phyloP scores from a whole-genome alignment of 2,329 filamentous ascomycete genomes.

The Penicillium sp. region DNA sequence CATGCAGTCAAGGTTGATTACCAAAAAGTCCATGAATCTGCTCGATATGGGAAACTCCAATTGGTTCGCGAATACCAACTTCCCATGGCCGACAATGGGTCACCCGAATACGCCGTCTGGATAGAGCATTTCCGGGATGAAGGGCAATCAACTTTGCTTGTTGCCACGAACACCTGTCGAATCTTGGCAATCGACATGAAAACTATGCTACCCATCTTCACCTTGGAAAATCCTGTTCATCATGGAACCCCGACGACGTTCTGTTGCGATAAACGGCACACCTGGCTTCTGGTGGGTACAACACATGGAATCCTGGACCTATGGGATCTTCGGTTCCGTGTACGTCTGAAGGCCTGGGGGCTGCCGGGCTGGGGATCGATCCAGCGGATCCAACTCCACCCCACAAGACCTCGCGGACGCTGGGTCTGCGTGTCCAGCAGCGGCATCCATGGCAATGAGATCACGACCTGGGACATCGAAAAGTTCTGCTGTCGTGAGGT shows the following conservation, averaged over 20 bases:
- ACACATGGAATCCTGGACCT: conserved; percentile 90
- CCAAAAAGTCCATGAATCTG: conserved; percentile 59
- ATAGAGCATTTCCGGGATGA: conserved; percentile 89
- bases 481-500: conserved; percentile 87
- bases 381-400: conserved; percentile 78
- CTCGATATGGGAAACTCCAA: conserved; percentile 77
- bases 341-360: conserved; percentile 86
- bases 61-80: conserved; percentile 82
- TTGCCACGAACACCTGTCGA: conserved; percentile 85
- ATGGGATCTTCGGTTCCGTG: conserved; percentile 95
- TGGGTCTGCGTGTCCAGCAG: conserved; percentile 90
- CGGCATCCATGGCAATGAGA: conserved; percentile 76
- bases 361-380: conserved; percentile 80
- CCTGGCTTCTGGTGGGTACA: conserved; percentile 91
- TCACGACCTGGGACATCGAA: conserved; percentile 95
- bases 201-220: conserved; percentile 80
- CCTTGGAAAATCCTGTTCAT: conserved; percentile 82
- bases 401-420: conserved; percentile 74
- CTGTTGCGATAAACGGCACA: conserved; percentile 79
- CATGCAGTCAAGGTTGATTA: conserved; percentile 86
- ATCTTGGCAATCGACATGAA: conserved; percentile 84
- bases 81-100: conserved; percentile 32
- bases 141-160: conserved; percentile 76
- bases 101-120: conserved; percentile 80
- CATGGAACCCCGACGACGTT: conserved; percentile 93